Evolutionary conservation across 1,139 yeast species (phyloP).

Genomic region (Martiniozyma asiatica): DNA sequence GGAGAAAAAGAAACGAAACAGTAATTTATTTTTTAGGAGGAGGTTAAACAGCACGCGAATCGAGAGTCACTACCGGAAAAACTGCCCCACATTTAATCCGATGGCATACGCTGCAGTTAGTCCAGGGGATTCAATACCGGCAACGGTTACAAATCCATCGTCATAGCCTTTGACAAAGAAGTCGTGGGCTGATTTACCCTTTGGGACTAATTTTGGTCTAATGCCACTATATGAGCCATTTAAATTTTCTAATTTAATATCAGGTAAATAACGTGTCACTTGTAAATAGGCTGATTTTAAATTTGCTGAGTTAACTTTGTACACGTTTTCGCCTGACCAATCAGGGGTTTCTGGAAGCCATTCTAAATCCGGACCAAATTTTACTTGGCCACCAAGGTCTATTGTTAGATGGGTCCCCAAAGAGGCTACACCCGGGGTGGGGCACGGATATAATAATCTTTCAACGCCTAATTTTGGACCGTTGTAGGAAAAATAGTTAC

Average conservation of each 20-base stretch:
- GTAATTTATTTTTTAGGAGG: no score
- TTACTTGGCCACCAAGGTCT: conserved; percentile 67
- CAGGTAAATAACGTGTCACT: conserved; percentile 53
- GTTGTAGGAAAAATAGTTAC: conserved; percentile 59
- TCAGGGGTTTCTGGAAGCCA: no score
- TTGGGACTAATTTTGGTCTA: conserved; percentile 71
- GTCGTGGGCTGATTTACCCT: no score
- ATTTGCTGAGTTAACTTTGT: conserved; percentile 35
- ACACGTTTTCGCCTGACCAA: conserved; percentile 36
- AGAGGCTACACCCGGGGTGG: conserved; percentile 53
- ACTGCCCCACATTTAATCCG: conserved; percentile 50
- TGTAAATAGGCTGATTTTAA: conserved; percentile 45
- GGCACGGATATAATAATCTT: conserved; percentile 60
- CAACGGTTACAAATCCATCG: conserved; percentile 67
- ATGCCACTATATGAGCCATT: conserved; percentile 71
- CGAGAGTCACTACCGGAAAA: neutral
- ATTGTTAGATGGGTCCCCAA: conserved; percentile 81
- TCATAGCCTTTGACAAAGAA: no score
- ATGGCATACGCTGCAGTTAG: conserved; percentile 74
- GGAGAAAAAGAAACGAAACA: no score
- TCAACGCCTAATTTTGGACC: conserved; percentile 29
- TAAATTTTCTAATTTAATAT: conserved; percentile 36
- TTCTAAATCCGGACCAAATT: conserved; percentile 85
- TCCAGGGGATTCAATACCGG: conserved; percentile 89
- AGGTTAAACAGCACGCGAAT: no score